Base-by-base conservation (phyloP, 2,329 filamentous ascomycete genomes). In the Rugonectria rugulosa region DNA sequence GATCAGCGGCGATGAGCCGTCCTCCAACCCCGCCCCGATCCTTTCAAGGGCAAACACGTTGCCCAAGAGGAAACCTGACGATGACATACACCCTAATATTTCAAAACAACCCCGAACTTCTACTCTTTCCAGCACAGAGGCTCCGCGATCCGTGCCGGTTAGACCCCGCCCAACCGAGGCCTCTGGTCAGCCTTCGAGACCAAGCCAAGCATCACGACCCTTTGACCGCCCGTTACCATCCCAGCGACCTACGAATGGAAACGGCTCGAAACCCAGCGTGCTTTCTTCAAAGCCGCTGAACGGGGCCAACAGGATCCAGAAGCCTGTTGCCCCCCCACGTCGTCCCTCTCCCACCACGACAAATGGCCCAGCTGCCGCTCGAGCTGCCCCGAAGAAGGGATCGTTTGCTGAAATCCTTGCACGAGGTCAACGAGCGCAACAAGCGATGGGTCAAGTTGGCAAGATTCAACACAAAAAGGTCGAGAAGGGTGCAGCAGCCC, bases 361-460 rank as follows among this genome's bases (percentile, higher is more conserved):
- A 64, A 78, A 65, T 72, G 76, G 66, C 64, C 79, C 75, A 69
- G 78, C 72, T 15, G 66, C 71, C 1, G 68, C 76, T 5, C 75
- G 75, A 54, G 71, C 76, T 3, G 74, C 82, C 2, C 87, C 86
- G 2, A 91, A 91, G 72, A 90, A 89, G 68, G 87, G 88, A 2
- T 90, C 88, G 0, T 93, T 86, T 70, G 84, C 87, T 31, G 89
- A 92, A 66, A 88, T 92, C 56, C 81, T 93, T 74, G 88, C 88
- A 51, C 82, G 88, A 62, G 90, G 86, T 26, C 86, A 89, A 67
- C 84, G 85, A 57, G 87, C 85, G 11, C 85, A 90, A 66, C 79
- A 77, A 32, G 78, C 75, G 34, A 82, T 85, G 76, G 82, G 78
- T n/a, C 82, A 82, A 63, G 80, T 88, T 20, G 88, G 88, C 51